Evolutionary conservation across 768 basidiomycete genomes (phyloP).

Genomic region (Trametes coccinea): DNA sequence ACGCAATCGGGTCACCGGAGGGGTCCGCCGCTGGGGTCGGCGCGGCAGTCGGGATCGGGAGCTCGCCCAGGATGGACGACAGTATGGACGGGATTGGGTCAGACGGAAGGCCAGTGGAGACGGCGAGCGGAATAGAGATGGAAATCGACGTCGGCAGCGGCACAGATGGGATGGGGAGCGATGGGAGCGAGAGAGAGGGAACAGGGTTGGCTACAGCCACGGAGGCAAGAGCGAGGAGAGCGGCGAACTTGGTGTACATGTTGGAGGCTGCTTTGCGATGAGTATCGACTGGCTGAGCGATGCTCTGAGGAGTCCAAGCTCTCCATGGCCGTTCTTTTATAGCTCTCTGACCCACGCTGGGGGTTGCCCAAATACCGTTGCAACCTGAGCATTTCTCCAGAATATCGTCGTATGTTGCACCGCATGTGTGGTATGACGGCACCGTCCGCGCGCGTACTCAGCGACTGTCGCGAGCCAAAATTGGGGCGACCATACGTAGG

Average conservation of each 20-base stretch:
- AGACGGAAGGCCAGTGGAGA: neutral
- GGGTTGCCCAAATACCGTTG: too few species aligned
- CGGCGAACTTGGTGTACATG: conserved; percentile 16
- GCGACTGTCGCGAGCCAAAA: neutral
- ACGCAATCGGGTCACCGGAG: neutral
- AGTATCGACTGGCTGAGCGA: neutral
- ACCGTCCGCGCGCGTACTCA: neutral
- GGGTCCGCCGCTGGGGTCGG: neutral
- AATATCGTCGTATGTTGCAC: neutral
- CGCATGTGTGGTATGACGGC: neutral
- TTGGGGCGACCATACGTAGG: conserved; percentile 5
- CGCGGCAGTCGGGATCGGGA: conserved; percentile 1
- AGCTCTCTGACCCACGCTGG: neutral
- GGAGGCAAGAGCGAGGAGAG: conserved; percentile 10
- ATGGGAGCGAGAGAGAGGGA: neutral
- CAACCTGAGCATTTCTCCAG: neutral
- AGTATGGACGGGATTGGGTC: neutral
- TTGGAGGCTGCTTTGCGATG: neutral
- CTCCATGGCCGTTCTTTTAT: neutral
- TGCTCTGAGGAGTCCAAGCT: conserved; percentile 7
- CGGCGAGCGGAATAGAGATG: neutral
- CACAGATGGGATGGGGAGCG: neutral
- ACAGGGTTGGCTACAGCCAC: conserved; percentile 11
- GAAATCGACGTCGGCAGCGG: neutral
- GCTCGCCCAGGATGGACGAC: neutral